These are phyloP conservation scores for Cryptosporidium andersoni DNA, from an alignment of 169 alveolate species.

Conservation along the genomic window DNA sequence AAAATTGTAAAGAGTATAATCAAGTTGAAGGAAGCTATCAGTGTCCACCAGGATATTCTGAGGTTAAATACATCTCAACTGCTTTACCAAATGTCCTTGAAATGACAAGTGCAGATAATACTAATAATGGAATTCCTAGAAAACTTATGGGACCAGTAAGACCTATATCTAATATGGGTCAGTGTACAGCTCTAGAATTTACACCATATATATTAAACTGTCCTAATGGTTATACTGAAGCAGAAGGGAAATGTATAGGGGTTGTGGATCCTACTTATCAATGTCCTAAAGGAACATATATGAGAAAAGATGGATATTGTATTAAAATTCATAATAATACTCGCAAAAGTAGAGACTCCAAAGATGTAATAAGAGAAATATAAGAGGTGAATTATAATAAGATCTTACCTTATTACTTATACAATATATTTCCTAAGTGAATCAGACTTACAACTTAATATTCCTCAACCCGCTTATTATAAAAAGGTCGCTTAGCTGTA, in stretches of 20 bases:
- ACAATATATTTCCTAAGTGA: neutral
- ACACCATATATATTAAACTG: conserved; percentile 53
- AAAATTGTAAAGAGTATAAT: conserved; percentile 25
- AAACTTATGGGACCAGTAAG: conserved; percentile 47
- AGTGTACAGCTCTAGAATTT: conserved; percentile 64
- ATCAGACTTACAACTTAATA: no score
- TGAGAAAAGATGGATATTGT: conserved; percentile 65
- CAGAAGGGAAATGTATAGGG: conserved; percentile 59
- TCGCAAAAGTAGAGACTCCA: neutral
- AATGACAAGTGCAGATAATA: neutral
- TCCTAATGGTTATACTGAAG: conserved; percentile 28
- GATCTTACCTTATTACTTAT: no score
- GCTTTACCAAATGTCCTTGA: neutral
- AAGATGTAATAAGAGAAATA: neutral
- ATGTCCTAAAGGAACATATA: conserved; percentile 38
- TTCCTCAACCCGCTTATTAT: no score
- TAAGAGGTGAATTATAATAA: neutral
- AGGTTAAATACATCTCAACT: conserved; percentile 4
- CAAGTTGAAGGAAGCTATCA: conserved; percentile 43
- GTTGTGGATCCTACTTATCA: conserved; percentile 60
- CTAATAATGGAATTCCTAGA: neutral
- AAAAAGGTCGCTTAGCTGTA: no score
- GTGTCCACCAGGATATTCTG: conserved; percentile 71
- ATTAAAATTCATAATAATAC: neutral
- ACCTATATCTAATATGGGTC: conserved; percentile 37